phyloP scores from a whole-genome alignment of 805 yeast genomes.

The Torulaspora maleeae region DNA sequence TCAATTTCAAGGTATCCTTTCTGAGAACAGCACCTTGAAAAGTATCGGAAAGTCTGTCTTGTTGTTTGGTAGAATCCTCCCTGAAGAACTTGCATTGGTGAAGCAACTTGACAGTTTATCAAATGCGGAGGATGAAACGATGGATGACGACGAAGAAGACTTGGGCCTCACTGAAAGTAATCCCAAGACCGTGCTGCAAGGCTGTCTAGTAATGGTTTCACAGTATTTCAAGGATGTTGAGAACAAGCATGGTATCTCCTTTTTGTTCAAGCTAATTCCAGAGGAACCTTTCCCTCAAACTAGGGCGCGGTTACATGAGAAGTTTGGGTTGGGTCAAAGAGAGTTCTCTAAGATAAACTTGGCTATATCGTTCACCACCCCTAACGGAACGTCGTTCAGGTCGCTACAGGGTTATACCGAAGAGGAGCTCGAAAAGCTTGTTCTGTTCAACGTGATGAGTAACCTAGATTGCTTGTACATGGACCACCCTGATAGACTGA shows the following conservation, averaged over 20 bases:
- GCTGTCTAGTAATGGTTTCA: conserved; percentile 56
- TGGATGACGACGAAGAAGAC: conserved; percentile 21
- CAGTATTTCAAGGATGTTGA: conserved; percentile 72
- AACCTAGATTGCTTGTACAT: conserved; percentile 59
- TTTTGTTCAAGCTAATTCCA: conserved; percentile 65
- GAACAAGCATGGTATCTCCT: conserved; percentile 77
- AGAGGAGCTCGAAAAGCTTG: conserved; percentile 40
- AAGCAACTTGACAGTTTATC: conserved; percentile 21
- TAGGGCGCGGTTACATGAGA: conserved; percentile 58
- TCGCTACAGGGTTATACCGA: conserved; percentile 45
- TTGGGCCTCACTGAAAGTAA: conserved; percentile 5
- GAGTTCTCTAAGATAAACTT: conserved; percentile 74
- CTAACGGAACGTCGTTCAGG: conserved; percentile 36
- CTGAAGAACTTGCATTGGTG: conserved; percentile 36
- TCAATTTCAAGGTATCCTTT: conserved; percentile 37
- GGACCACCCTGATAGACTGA: conserved; percentile 81
- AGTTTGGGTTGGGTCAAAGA: conserved; percentile 70
- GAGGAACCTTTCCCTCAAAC: conserved; percentile 63
- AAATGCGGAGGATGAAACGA: conserved; percentile 15
- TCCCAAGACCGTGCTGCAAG: conserved; percentile 16
- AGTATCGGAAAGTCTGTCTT: conserved; percentile 37
- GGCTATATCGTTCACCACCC: conserved; percentile 33
- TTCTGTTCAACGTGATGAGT: conserved; percentile 51
- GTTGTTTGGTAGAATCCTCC: conserved; percentile 46
- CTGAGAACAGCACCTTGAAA: conserved; percentile 38